Conservation (phyloP, 805 yeast genomes). For the Yarrowia sp. region DNA sequence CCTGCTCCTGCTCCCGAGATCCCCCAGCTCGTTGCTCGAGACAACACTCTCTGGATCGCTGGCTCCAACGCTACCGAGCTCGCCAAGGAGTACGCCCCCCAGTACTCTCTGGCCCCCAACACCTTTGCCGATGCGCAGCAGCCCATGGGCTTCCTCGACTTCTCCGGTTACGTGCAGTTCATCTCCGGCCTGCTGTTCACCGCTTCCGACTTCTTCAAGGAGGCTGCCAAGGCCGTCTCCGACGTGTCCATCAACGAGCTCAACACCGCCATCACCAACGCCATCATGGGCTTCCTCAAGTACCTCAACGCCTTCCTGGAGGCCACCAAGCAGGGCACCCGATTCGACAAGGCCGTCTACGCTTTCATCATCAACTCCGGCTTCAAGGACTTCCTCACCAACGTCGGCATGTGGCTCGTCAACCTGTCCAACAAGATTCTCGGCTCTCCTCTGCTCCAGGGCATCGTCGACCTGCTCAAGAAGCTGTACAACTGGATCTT, state of each 20-base stretch:
- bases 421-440: conserved; percentile 22
- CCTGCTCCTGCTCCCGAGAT: not conserved
- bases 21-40: not conserved
- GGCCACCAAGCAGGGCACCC: conserved; percentile 15
- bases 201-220: not conserved
- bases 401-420: conserved; percentile 3
- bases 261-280: conserved; percentile 18
- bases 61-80: conserved; percentile 6
- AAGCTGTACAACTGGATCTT: not conserved
- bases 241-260: conserved; percentile 12
- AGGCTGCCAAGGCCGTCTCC: not conserved
- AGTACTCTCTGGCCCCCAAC: conserved; percentile 1
- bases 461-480: conserved; percentile 6
- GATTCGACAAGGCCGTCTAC: conserved; percentile 19
- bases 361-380: conserved; percentile 19
- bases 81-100: conserved; percentile 1
- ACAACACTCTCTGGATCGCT: conserved; percentile 8
- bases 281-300: conserved; percentile 12
- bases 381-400: conserved; percentile 7
- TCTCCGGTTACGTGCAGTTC: conserved; percentile 14
- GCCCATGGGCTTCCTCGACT: conserved; percentile 23
- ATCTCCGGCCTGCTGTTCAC: conserved; percentile 1
- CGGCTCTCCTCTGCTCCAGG: conserved; percentile 17
- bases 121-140: conserved; percentile 4
- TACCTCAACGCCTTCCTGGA: conserved; percentile 18